Percentiles rank a stretch among this genome's conserved stretches.
Evolutionary conservation across 805 yeast genomes (phyloP).

Genomic region (Sugiyamaella americana): DNA sequence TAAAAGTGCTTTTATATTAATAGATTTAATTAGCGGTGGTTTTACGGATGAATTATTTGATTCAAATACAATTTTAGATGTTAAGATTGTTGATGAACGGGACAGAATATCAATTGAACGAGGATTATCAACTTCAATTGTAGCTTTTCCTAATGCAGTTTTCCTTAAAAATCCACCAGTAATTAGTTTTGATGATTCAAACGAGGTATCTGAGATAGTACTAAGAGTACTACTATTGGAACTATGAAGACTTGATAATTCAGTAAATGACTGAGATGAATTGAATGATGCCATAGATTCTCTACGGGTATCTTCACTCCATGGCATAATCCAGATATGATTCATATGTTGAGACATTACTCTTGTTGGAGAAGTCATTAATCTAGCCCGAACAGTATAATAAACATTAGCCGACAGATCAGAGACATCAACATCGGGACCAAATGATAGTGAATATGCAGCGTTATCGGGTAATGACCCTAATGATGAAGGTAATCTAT

Average conservation of each 20-base stretch:
- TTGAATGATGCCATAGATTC: not conserved
- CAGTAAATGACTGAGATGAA: not conserved
- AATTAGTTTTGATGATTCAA: not conserved
- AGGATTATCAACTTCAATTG: constrained; percentile 1
- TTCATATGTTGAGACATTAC: not conserved
- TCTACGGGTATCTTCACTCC: not conserved
- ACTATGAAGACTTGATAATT: too few species aligned
- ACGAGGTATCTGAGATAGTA: not conserved
- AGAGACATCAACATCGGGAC: constrained; percentile 4
- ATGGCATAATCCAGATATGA: constrained; percentile 2
- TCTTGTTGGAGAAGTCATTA: not conserved
- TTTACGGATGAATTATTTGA: not conserved
- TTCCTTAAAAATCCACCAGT: not conserved
- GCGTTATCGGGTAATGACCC: constrained; percentile 8
- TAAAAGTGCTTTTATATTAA: not conserved
- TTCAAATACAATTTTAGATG: constrained; percentile 1
- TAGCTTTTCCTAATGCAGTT: not conserved
- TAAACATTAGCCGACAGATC: constrained; percentile 10
- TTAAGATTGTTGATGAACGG: not conserved
- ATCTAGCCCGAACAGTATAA: constrained; percentile 4
- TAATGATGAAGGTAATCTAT: constrained; percentile 11
- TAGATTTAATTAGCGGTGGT: constrained; percentile 5
- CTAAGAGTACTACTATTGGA: not conserved
- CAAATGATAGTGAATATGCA: not conserved
- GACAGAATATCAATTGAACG: not conserved